Evolutionary conservation across 345 rosid genomes (phyloP).

Genomic region (Camelina neglecta): DNA sequence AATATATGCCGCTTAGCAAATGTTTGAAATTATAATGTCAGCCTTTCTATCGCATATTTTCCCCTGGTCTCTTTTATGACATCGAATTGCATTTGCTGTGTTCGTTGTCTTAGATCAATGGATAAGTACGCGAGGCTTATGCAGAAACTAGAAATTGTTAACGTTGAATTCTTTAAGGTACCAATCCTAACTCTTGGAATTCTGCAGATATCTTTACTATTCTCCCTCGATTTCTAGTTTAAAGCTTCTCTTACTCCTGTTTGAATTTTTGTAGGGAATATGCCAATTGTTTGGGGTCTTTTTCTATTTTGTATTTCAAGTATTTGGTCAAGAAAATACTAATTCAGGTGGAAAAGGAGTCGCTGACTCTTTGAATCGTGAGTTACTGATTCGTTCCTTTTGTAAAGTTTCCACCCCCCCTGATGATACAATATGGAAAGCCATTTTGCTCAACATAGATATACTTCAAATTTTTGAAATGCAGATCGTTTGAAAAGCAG

Average conservation of each 20-base stretch:
- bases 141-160: conserved; percentile 95
- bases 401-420: conserved; percentile 16
- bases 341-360: conserved; percentile 65
- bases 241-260: conserved; percentile 61
- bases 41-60: conserved; percentile 19
- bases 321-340: conserved; percentile 68
- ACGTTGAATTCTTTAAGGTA: conserved; percentile 96
- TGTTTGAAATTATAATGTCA: conserved; percentile 13
- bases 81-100: conserved; percentile 33
- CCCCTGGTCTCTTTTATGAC: neutral
- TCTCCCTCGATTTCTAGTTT: conserved; percentile 40
- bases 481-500: conserved; percentile 73
- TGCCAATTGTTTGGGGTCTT: conserved; percentile 92
- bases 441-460: conserved; percentile 18
- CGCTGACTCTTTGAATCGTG: conserved; percentile 66
- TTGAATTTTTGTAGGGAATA: conserved; percentile 84
- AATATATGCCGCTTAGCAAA: conserved; percentile 32
- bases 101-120: conserved; percentile 71
- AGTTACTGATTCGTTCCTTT: conserved; percentile 46
- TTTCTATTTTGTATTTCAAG: conserved; percentile 74
- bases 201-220: conserved; percentile 23
- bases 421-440: conserved; percentile 30
- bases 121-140: conserved; percentile 98
- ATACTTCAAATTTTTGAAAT: conserved; percentile 18
- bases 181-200: conserved; percentile 7